These are phyloP conservation scores for Alternaria viburni DNA, from an alignment of 2,329 filamentous ascomycete genomes.

Conservation along the genomic window DNA sequence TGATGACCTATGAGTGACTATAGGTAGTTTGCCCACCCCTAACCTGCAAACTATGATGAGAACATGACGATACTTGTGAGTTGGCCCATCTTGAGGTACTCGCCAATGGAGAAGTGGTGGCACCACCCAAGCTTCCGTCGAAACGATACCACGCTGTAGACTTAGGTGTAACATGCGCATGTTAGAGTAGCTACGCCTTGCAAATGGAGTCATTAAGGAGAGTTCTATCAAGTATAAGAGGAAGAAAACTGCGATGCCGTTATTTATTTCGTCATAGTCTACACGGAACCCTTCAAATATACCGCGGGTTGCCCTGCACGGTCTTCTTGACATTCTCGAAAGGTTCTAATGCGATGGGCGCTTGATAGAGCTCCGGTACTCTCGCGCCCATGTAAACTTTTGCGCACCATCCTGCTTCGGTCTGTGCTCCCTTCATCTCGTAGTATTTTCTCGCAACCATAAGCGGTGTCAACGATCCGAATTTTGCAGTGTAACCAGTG, in stretches of 20 bases:
- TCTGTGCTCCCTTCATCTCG: conserved; percentile 33
- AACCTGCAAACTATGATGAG: not conserved
- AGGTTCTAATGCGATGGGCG: conserved; percentile 34
- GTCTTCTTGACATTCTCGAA: conserved; percentile 34
- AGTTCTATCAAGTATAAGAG: not conserved
- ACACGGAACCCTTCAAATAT: conserved; percentile 18
- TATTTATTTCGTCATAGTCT: not conserved
- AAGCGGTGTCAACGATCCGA: conserved; percentile 43
- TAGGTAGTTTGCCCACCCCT: not conserved
- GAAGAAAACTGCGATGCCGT: not conserved
- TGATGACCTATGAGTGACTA: not conserved
- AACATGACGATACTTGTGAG: not conserved
- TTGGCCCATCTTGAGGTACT: not conserved
- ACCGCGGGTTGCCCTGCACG: conserved; percentile 28
- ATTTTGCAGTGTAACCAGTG: conserved; percentile 41
- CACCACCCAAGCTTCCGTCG: not conserved
- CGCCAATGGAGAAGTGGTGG: not conserved
- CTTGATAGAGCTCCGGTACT: conserved; percentile 41
- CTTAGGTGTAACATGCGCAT: not conserved
- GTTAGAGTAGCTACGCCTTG: not conserved
- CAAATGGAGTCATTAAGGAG: not conserved
- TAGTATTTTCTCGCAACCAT: conserved; percentile 46
- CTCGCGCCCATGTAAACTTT: conserved; percentile 36
- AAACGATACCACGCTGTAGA: not conserved
- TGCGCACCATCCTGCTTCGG: conserved; percentile 39